Evolutionary conservation across 768 basidiomycete genomes (phyloP).

Genomic region (Sporobolomyces phaffii): DNA sequence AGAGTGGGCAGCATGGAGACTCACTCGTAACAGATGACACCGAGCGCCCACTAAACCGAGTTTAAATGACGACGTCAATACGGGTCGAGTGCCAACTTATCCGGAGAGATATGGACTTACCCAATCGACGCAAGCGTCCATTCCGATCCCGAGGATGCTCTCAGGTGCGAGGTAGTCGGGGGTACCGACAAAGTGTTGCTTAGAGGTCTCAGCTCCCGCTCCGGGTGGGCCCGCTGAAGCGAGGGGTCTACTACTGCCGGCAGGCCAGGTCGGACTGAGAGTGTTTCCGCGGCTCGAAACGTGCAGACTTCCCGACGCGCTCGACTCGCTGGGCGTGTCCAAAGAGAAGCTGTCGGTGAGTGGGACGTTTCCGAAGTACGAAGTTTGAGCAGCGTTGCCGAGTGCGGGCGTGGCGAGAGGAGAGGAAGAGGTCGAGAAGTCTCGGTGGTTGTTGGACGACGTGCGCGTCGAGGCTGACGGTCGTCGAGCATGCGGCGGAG

Average conservation of each 20-base stretch:
- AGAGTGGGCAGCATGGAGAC: neutral
- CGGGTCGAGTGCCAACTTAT: neutral
- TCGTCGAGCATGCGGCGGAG: slow-evolving; percentile 9
- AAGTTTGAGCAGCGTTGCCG: slow-evolving; percentile 41
- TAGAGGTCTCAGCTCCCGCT: slow-evolving; percentile 50
- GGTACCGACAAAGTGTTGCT: slow-evolving; percentile 92
- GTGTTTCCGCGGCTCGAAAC: slow-evolving; percentile 72
- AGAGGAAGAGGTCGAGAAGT: slow-evolving; percentile 43
- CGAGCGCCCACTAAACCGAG: slow-evolving; percentile 80
- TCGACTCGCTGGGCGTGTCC: slow-evolving; percentile 61
- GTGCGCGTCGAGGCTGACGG: slow-evolving; percentile 57
- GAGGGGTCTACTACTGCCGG: slow-evolving; percentile 17
- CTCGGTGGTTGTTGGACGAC: slow-evolving; percentile 9
- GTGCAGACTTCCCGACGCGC: slow-evolving; percentile 57
- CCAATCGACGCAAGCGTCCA: slow-evolving; percentile 97
- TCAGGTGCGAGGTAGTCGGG: slow-evolving; percentile 89
- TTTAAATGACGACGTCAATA: slow-evolving; percentile 24
- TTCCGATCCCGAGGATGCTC: slow-evolving; percentile 87
- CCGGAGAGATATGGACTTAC: slow-evolving; percentile 52
- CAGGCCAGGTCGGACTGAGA: slow-evolving; percentile 57
- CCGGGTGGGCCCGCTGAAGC: slow-evolving; percentile 9
- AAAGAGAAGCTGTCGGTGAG: slow-evolving; percentile 36
- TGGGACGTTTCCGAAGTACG: slow-evolving; percentile 46
- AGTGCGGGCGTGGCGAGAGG: slow-evolving; percentile 45
- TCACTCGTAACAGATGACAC: slow-evolving; percentile 93